Base-by-base conservation (phyloP, 208 protist genomes). In the Crithidia thermophila region DNA sequence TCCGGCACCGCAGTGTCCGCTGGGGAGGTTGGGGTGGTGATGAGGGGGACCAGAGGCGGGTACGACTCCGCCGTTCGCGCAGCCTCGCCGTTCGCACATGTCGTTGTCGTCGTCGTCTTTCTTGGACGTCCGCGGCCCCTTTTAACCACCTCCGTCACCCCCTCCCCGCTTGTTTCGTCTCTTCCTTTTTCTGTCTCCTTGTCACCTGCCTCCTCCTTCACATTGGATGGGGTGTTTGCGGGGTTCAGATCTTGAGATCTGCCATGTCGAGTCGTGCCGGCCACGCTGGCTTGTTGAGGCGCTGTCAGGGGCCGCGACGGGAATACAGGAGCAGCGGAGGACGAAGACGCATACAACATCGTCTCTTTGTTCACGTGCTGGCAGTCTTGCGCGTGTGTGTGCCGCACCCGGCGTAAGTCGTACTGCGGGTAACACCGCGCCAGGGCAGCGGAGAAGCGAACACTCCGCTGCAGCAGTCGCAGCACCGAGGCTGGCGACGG, bases 401-500 rank as follows among this genome's bases (percentile, higher is more conserved):
- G 28, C 0, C 34, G 52, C 21, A 33, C 27, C 21, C 31, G 33
- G 4, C 11, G 20, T 27, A 68, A 40, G 6, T 6, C 7, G 45
- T 72, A 82, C 36, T 65, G 45, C 4, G 68, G 75, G 49, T 81
- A 82, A 20, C 45, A 64, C 39, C 77, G 77, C 9, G 56, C 59
- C 18, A 90, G 60, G 3, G 84, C 70, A 0, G 31, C 18, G 47
- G 56, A 36, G 50, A 89, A 87, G 4, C 71, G 59, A 2, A 64
- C 62, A 59, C 81, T 84, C 20, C 73, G 76, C 59, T 83, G 68
- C 47, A 92, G 55, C 65, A 89, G 68, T 23, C 77, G 75, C 53
- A 94, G 75, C 53, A 92, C 75, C 28, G 79, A 67, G 0, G 40
- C 73, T 0, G 88, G 85, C 18, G 85, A 76, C 7, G 88, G 81